Conservation (phyloP, 208 protist genomes). For the Trypanosomatidae sp. region DNA sequence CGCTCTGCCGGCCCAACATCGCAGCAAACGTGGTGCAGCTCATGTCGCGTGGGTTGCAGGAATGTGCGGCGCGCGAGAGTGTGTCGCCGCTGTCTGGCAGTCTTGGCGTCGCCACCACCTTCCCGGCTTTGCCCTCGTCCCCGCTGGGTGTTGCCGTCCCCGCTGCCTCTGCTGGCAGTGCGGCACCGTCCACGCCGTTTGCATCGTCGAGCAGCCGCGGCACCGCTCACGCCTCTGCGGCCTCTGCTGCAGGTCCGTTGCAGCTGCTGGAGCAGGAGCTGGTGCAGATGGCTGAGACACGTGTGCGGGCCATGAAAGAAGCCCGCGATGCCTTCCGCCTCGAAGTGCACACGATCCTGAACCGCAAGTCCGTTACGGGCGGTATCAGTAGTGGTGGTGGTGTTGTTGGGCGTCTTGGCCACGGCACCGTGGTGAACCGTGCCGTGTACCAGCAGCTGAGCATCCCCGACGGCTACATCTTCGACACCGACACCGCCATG, state of each 20-base stretch:
- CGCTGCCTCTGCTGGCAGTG: neutral
- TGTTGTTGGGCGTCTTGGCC: neutral
- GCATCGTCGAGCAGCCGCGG: too few species aligned
- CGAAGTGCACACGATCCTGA: slow-evolving; percentile 15
- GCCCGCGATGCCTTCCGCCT: slow-evolving; percentile 22
- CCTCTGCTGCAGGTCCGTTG: too few species aligned
- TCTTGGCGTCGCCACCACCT: neutral
- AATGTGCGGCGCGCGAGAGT: slow-evolving; percentile 58
- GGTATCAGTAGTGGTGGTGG: neutral
- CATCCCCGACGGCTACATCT: slow-evolving; percentile 28
- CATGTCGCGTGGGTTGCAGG: slow-evolving; percentile 47
- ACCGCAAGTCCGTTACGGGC: slow-evolving; percentile 1
- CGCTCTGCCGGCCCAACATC: slow-evolving; percentile 42
- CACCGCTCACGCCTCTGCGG: too few species aligned
- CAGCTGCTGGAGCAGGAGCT: slow-evolving; percentile 43
- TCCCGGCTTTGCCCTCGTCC: neutral
- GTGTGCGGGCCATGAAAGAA: slow-evolving; percentile 25
- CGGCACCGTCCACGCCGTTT: too few species aligned
- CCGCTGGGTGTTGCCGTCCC: neutral
- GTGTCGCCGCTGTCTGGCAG: slow-evolving; percentile 1
- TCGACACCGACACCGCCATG: slow-evolving; percentile 32
- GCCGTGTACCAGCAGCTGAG: slow-evolving; percentile 23
- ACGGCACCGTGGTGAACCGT: neutral
- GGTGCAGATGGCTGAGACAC: slow-evolving; percentile 18
- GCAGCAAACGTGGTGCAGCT: slow-evolving; percentile 39